These are phyloP conservation scores for Chaetomidium leptoderma DNA, from an alignment of 495 filamentous ascomycete genomes.

Conservation along the genomic window DNA sequence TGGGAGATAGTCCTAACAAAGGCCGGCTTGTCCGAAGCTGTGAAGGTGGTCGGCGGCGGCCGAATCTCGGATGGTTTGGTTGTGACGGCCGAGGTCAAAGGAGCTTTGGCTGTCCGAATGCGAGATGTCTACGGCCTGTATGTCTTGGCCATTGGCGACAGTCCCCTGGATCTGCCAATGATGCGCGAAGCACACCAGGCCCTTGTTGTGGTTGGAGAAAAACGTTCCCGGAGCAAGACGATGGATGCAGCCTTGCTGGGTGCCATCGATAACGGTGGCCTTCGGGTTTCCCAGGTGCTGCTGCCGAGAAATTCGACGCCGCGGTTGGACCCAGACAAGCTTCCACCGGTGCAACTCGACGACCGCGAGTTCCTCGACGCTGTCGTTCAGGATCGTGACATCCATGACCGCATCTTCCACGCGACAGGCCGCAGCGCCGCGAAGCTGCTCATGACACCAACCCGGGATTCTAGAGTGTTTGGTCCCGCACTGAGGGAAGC, in stretches of 20 bases:
- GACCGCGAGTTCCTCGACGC: constrained; percentile 36
- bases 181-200: constrained; percentile 51
- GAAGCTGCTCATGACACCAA: constrained; percentile 56
- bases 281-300: constrained; percentile 48
- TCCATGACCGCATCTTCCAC: constrained; percentile 31
- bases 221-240: constrained; percentile 47
- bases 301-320: constrained; percentile 38
- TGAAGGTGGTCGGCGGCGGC: constrained; percentile 55
- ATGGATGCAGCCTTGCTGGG: constrained; percentile 51
- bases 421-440: constrained; percentile 45
- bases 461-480: constrained; percentile 46
- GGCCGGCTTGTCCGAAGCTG: constrained; percentile 41
- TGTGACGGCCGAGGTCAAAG: constrained; percentile 53
- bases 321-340: constrained; percentile 43
- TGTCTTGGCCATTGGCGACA: constrained; percentile 62
- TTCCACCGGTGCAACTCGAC: constrained; percentile 45
- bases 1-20: constrained; percentile 55
- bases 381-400: constrained; percentile 27
- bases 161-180: constrained; percentile 59
- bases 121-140: constrained; percentile 32
- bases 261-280: constrained; percentile 42
- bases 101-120: constrained; percentile 43
- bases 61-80: constrained; percentile 49
- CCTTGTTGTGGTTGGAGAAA: constrained; percentile 55
- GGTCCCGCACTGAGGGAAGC: constrained; percentile 50